Evolutionary conservation across 148 eudicot genomes (phyloP), one percentile per base, ranked within the genome.

Genomic region (Cornus florida): DNA sequence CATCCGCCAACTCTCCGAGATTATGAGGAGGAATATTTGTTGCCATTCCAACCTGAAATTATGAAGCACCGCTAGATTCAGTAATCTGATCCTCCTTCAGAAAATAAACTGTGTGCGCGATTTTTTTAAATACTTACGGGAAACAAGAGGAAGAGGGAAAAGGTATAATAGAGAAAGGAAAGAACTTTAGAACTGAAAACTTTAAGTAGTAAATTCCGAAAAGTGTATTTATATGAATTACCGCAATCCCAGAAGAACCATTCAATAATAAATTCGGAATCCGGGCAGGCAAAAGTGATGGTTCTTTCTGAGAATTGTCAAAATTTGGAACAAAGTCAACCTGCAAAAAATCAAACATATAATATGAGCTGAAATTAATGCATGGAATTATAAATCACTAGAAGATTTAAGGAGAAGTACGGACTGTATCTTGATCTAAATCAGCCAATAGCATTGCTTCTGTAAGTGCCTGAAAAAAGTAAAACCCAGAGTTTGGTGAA

Each of bases 181-280:
- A 11, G 62, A 11, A 57, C 62, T 19, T 13, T 13, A 57, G 4
- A 57, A 57, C 62, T 57, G 20, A 57, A 57, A 57, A 3, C 4
- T 13, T 13, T 8, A n/a, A 46, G 20, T 12, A 81, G 28, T 19
- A 39, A 81, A 64, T 65, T 74, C 28, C 11, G n/a, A 83, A 16
- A 3, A 80, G 31, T 73, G 12, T 10, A 35, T 33, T 70, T n/a
- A 74, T 75, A 71, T 67, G 77, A 72, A 62, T 87, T 80, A 96
- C 99, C 90, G 99, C 99, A 77, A 96, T 96, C 77, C 99, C 99
- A 68, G 98, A 96, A 73, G 99, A 86, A 60, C 99, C 99, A 86
- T 93, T 93, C 87, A 96, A 80, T 83, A 96, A 78, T 68, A 96
- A 77, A 81, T 92, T 91, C 67, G 99, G 99, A 70, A 96, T 69